phyloP scores from a whole-genome alignment of 805 yeast genomes.

The Candida ipomoeae region DNA sequence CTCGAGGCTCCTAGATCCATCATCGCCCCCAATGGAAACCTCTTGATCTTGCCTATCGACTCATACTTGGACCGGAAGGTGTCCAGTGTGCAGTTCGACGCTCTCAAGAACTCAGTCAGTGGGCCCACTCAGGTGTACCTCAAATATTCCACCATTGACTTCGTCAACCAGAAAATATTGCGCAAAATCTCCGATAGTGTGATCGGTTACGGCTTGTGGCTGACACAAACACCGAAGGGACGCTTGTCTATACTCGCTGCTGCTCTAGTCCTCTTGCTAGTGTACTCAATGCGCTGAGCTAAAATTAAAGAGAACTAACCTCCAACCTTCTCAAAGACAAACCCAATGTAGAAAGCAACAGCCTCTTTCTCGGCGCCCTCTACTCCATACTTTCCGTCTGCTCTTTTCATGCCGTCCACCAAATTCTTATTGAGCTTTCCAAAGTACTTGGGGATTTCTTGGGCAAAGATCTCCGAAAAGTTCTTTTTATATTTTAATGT shows the following conservation, averaged over 20 bases:
- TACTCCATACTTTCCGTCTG: slow-evolving; percentile 80
- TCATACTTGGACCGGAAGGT: slow-evolving; percentile 6
- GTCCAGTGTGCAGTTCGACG: slow-evolving; percentile 9
- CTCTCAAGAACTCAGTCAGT: slow-evolving; percentile 21
- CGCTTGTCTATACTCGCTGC: slow-evolving; percentile 22
- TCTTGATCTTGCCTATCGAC: slow-evolving; percentile 12
- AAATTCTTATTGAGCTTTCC: slow-evolving; percentile 54
- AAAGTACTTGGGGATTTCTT: slow-evolving; percentile 69
- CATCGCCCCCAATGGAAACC: slow-evolving; percentile 15
- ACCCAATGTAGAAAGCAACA: slow-evolving; percentile 80
- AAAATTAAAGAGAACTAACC: slow-evolving; percentile 1
- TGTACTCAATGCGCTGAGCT: not conserved
- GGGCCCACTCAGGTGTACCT: slow-evolving; percentile 41
- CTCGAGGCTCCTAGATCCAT: slow-evolving; percentile 29
- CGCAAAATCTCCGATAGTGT: slow-evolving; percentile 25
- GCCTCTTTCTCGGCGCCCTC: slow-evolving; percentile 89
- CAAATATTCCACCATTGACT: slow-evolving; percentile 31
- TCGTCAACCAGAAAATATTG: slow-evolving; percentile 21
- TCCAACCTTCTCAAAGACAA: slow-evolving; percentile 67
- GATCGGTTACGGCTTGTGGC: slow-evolving; percentile 36
- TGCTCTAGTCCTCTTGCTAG: slow-evolving; percentile 13
- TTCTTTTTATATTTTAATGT: slow-evolving; percentile 68
- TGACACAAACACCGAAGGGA: slow-evolving; percentile 31
- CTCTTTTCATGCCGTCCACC: slow-evolving; percentile 64
- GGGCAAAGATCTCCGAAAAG: slow-evolving; percentile 76